phyloP scores from a whole-genome alignment of 2,329 filamentous ascomycete species.

The Macrophomina tecta region DNA sequence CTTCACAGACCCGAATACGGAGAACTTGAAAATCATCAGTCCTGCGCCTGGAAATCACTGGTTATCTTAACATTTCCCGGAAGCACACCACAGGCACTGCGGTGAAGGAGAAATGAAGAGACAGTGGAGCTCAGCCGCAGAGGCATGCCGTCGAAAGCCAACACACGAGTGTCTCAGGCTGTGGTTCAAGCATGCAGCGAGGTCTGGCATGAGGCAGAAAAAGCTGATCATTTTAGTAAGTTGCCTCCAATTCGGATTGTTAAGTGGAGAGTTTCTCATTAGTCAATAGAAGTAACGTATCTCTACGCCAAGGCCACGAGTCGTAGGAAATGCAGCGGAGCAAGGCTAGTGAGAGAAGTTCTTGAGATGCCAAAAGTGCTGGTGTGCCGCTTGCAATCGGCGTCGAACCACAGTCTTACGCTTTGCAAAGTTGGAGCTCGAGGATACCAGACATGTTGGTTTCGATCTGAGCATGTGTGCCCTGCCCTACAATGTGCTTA shows the following conservation, averaged over 20 bases:
- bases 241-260: no score
- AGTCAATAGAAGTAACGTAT: slow-evolving; percentile 14
- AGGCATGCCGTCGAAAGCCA: not conserved
- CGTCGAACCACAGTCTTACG: slow-evolving; percentile 5
- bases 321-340: slow-evolving; percentile 14
- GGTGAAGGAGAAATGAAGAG: not conserved
- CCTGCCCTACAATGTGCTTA: slow-evolving; percentile 17
- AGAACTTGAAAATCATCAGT: not conserved
- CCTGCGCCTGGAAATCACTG: not conserved
- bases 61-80: not conserved
- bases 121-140: not conserved
- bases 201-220: not conserved
- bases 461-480: slow-evolving; percentile 24
- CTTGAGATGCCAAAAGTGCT: slow-evolving; percentile 5
- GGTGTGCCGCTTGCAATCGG: slow-evolving; percentile 7
- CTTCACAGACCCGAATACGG: not conserved
- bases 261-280: not conserved
- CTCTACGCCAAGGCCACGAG: slow-evolving; percentile 17
- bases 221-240: not conserved
- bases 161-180: not conserved
- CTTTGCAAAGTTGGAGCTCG: slow-evolving; percentile 1
- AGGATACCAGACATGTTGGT: slow-evolving; percentile 10
- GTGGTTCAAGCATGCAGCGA: not conserved
- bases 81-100: not conserved
- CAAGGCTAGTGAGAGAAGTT: slow-evolving; percentile 3